Evolutionary conservation across 202 grass and related monocot genomes (phyloP).

Genomic region (Zizania palustris): DNA sequence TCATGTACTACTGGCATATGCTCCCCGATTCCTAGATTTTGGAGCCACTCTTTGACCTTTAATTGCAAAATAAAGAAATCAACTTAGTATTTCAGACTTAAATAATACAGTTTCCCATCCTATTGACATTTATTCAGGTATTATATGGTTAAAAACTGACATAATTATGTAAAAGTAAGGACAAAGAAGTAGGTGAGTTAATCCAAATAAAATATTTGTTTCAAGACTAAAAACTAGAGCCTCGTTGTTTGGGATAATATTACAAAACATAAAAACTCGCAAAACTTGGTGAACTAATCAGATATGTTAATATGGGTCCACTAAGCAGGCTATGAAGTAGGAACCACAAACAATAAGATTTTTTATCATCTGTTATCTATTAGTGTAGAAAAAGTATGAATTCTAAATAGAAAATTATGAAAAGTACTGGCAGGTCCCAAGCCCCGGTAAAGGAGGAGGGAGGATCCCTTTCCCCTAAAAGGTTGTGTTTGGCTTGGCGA

Average conservation of each 20-base stretch:
- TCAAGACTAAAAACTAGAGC: background rate
- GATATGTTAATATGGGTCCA: background rate
- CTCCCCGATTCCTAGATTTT: slow-evolving; percentile 93
- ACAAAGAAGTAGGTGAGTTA: background rate
- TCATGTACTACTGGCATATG: slow-evolving; percentile 85
- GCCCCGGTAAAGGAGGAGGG: too few relatives aligned
- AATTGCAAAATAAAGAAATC: slow-evolving; percentile 33
- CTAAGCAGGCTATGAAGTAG: background rate
- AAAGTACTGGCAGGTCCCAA: too few relatives aligned
- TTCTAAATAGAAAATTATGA: background rate
- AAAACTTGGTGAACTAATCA: slow-evolving; percentile 16
- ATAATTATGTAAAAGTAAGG: slow-evolving; percentile 11
- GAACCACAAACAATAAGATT: slow-evolving; percentile 15
- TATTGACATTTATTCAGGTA: slow-evolving; percentile 16
- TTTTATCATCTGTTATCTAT: slow-evolving; percentile 25
- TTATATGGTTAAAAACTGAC: slow-evolving; percentile 13
- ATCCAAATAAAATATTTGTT: slow-evolving; percentile 2
- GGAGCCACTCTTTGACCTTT: slow-evolving; percentile 99
- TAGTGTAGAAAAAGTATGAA: background rate
- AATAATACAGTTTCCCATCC: slow-evolving; percentile 11
- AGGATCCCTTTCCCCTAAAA: too few relatives aligned
- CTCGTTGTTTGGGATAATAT: slow-evolving; percentile 9
- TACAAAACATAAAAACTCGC: background rate
- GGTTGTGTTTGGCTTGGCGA: too few relatives aligned
- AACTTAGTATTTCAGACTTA: slow-evolving; percentile 9